Base-by-base conservation (phyloP, 352 stramenopile species). In the Poterioochromonas sp. region DNA sequence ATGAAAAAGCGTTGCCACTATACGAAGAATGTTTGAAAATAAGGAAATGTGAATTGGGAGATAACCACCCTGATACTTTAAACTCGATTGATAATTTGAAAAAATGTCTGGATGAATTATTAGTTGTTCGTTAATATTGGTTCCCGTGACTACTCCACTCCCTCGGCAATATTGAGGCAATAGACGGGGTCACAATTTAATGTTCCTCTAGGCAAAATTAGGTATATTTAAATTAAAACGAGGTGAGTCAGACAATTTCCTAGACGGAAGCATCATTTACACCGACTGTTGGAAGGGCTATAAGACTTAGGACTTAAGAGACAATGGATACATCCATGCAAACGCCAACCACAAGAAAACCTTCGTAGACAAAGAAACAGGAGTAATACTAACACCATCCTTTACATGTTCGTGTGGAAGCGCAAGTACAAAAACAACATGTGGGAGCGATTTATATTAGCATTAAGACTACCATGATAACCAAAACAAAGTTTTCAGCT, bases 21-120 rank as follows among this genome's bases (percentile, higher is more conserved):
- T 73, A 47, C 29, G 29, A 73, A 47, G 29, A 73, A 47, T 73
- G 63, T 73, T 47, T 73, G 63, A 40, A 73, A 47, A 40, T 73
- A 47, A 73, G 63, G 35, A 73, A 40, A 47, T 12, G 15, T 47
- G 37, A 40, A 47, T 73, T 73, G 63, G 63, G 63, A 47, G 11
- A 40, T 18, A 26, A 47, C 35, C 63, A 73, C 34, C 63, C 63
- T 39, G 11, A 73, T 73, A 73, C 63, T 40, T 34, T 73, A 12
- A 73, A 47, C 35, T 39, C 12, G 12, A 40, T 73, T 18, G 34
- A 73, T 73, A 47, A 73, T 47, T 34, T 73, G 47, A 58, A 58
- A 58, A 58, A 58, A 58, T 58, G 47, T 58, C 47, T 58, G 47
- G 47, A 58, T 58, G 47, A 58, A 58, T 58, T 58, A 58, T 58